Evolutionary conservation across 2,329 filamentous ascomycete genomes (phyloP), one percentile per base, ranked within the genome.

Genomic region (Blastomyces silverae): DNA sequence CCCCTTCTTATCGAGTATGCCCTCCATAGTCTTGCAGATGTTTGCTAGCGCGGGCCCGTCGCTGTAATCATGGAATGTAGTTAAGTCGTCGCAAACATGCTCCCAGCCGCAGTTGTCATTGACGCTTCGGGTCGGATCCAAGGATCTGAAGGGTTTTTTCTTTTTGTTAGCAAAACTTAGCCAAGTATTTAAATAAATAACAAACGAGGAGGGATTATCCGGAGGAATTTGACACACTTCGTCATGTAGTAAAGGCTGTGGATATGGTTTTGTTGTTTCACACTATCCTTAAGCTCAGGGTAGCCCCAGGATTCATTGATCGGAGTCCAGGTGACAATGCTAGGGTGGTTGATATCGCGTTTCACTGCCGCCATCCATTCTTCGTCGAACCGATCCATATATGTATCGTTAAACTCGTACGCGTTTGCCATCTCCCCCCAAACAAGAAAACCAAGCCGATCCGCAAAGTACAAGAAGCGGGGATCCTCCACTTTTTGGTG

Each of bases 31-130:
- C 2, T 76, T 80, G 0, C 77, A 75, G 70, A 85, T 88, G 1
- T 83, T 84, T 65, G 81, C 76, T 7, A 89, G 79, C 28, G 80
- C 82, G 0, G 82, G 78, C 0, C 79, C 84, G 69, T 89, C 86
- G 22, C 80, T 78, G 71, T 89, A 89, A 73, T 89, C 86, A 72
- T 89, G 87, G 77, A 87, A 89, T 0, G 87, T 88, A 31, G 83
- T 85, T 1, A 89, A 76, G 68, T 89, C 87, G 0, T 84, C 87
- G 13, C 79, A 69, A 6, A 89, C 85, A 67, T 89, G 86, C 70
- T 89, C 86, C 87, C 87, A 89, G 44, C 87, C 87, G 68, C 87
- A 89, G 73, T 89, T 89, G 73, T 89, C 87, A 70, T 89, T 89
- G 70, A 89, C 80, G 20, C 85, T 85, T 6, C 87, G 77, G 0